Base-by-base conservation (phyloP, 2,329 filamentous ascomycete species). In the Curvularia spicifera region DNA sequence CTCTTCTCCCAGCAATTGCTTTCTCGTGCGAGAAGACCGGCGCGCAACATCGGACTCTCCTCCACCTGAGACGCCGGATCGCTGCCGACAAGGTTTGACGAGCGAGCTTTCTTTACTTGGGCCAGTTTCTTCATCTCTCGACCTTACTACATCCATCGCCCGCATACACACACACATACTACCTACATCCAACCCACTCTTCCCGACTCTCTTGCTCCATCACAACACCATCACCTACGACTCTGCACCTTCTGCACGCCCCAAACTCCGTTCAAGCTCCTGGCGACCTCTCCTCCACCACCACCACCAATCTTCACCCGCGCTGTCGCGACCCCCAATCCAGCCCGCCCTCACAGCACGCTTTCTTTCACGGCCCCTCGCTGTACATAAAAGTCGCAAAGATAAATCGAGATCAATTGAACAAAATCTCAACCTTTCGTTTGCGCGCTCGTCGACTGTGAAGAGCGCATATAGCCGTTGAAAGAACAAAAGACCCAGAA, bases 291-390 rank as follows among this genome's bases (percentile, higher is more conserved):
- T 66, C 71, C 71, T 73, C 60, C 60, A 59, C 70, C 64, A 67
- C 71, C 71, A 72, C 60, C 60, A 59, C 70, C 64, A 67, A 64
- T 61, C 62, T 63, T 53, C 64, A 69, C 65, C 65, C 64, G 66
- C 65, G 63, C 65, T 62, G 58, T 66, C 69, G 69, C 75, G 69
- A 57, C 66, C 66, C 69, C 67, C 63, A 31, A 31, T 59, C 52
- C 67, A 70, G 61, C 54, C 53, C 70, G 70, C 69, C 72, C 82
- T 78, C 90, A 93, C 90, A 92, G 89, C 91, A 91, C 88, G 89
- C 93, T 94, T 93, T 93, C 89, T 83, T 93, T 91, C 82, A 71
- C 89, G 90, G 89, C 87, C 85, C 85, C 85, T 85, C 87, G 91
- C 91, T 78, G 82, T 85, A 84, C 82, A 81, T 82, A 85, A 82